Evolutionary conservation across 2,329 filamentous ascomycete genomes (phyloP).

Genomic region (Fusarium lyarnte): DNA sequence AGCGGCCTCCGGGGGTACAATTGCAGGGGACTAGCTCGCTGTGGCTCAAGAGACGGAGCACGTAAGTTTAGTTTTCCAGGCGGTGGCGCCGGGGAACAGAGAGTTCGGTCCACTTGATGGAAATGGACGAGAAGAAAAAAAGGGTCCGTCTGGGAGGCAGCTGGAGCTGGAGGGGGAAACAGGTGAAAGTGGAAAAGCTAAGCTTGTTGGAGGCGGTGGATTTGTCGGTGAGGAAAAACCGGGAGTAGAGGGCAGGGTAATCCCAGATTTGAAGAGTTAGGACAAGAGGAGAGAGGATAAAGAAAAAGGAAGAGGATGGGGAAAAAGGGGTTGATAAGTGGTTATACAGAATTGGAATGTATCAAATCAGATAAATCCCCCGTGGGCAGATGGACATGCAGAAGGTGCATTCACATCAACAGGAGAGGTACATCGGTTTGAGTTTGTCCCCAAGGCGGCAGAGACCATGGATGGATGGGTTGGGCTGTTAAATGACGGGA

Average conservation of each 20-base stretch:
- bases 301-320: neutral
- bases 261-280: slow-evolving; percentile 14
- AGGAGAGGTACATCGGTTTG: neutral
- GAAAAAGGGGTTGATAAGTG: slow-evolving; percentile 1
- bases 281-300: neutral
- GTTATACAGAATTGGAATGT: neutral
- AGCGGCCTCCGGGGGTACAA: slow-evolving; percentile 30
- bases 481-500: slow-evolving; percentile 14
- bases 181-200: slow-evolving; percentile 7
- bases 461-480: slow-evolving; percentile 15
- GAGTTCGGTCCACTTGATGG: slow-evolving; percentile 9
- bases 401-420: neutral
- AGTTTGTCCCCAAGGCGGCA: slow-evolving; percentile 22
- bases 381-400: slow-evolving; percentile 4
- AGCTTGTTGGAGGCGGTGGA: slow-evolving; percentile 30
- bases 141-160: slow-evolving; percentile 1
- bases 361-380: neutral
- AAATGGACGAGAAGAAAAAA: neutral
- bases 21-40: slow-evolving; percentile 19
- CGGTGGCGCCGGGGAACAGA: slow-evolving; percentile 35
- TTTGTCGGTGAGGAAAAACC: slow-evolving; percentile 37
- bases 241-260: slow-evolving; percentile 23
- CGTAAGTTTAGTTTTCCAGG: neutral
- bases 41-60: slow-evolving; percentile 20
- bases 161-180: slow-evolving; percentile 2